phyloP scores from a whole-genome alignment of 2,329 filamentous ascomycete species.

The Teratosphaeria epicoccoides region DNA sequence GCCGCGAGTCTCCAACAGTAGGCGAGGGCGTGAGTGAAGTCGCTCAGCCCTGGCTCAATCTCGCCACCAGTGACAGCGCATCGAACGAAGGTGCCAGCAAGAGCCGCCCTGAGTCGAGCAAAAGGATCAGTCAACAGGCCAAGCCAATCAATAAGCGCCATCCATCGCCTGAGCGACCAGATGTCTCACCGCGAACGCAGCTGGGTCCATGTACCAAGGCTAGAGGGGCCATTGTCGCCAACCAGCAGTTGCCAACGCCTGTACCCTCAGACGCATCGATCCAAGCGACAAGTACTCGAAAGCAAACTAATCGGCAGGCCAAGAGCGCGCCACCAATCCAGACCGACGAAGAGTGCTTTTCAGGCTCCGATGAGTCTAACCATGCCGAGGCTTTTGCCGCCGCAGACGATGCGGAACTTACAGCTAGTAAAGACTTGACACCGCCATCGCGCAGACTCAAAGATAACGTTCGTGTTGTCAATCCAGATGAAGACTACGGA shows the following conservation, averaged over 20 bases:
- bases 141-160: not conserved
- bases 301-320: not conserved
- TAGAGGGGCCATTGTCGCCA: not conserved
- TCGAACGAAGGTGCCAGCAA: not conserved
- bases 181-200: too few species aligned
- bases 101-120: not conserved
- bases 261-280: not conserved
- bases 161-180: not conserved
- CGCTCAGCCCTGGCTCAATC: not conserved
- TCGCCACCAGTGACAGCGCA: not conserved
- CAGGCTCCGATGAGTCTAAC: constrained; percentile 3
- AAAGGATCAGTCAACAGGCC: not conserved
- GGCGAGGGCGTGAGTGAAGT: not conserved
- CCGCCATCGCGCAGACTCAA: constrained; percentile 16
- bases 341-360: constrained; percentile 9
- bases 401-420: constrained; percentile 6
- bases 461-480: constrained; percentile 21
- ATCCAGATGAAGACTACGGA: constrained; percentile 22
- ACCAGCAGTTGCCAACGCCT: constrained; percentile 3
- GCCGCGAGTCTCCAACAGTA: not conserved
- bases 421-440: constrained; percentile 3
- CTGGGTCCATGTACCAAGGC: not conserved
- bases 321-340: not conserved
- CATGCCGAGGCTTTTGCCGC: constrained; percentile 9
- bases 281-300: not conserved